A percentile compares a stretch with the other conserved stretches of the same genome.
Evolutionary conservation across 768 basidiomycete genomes (phyloP).

Genomic region (Suillus americanus): DNA sequence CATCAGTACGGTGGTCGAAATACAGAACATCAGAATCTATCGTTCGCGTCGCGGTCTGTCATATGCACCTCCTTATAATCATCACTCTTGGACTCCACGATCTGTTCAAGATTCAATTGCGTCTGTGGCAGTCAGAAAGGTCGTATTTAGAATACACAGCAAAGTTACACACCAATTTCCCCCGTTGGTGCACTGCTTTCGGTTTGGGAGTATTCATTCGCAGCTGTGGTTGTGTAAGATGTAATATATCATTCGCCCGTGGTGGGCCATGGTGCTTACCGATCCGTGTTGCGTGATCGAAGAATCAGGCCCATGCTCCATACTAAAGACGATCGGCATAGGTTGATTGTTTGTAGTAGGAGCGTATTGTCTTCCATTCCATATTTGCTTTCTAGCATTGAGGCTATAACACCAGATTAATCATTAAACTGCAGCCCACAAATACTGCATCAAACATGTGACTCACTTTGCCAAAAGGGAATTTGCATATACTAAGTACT

Average conservation of each 20-base stretch:
- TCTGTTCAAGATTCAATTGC: conserved; percentile 20
- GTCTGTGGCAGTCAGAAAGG: conserved; percentile 8
- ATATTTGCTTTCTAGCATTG: conserved; percentile 19
- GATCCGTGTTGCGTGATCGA: not conserved
- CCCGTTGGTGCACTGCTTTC: not conserved
- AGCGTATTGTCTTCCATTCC: not conserved
- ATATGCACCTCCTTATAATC: not conserved
- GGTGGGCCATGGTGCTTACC: not conserved
- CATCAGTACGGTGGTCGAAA: not conserved
- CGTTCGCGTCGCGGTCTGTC: not conserved
- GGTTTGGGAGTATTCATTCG: conserved; percentile 4
- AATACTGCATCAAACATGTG: not conserved
- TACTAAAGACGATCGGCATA: conserved; percentile 10
- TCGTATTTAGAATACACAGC: not conserved
- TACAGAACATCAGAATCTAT: not conserved
- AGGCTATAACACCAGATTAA: conserved; percentile 13
- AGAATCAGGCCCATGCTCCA: not conserved
- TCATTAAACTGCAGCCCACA: not conserved
- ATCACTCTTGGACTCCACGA: conserved; percentile 18
- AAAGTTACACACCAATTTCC: conserved; percentile 13
- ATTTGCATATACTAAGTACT: conserved; percentile 26
- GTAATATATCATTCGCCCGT: not conserved
- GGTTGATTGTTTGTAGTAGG: not conserved
- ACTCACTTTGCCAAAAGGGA: conserved; percentile 27
- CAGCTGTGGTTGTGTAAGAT: conserved; percentile 3